phyloP scores from a whole-genome alignment of 2,329 filamentous ascomycete genomes.

The Talaromyces piceae region DNA sequence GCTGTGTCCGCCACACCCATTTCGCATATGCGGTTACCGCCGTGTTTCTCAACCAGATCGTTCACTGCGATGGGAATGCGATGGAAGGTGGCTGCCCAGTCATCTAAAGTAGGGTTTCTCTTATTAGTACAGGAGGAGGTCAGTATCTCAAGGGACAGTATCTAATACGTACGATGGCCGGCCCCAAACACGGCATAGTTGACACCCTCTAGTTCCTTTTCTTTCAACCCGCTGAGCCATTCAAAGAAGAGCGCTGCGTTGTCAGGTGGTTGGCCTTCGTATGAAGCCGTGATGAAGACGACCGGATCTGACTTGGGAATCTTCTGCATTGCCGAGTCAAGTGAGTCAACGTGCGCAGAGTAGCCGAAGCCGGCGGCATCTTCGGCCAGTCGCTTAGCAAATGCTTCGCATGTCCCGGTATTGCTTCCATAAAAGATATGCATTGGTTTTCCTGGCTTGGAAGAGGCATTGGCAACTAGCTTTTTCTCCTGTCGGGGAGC shows the following conservation, averaged over 20 bases:
- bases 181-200: constrained; percentile 65
- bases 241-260: constrained; percentile 62
- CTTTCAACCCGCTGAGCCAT: constrained; percentile 54
- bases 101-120: constrained; percentile 17
- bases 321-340: constrained; percentile 56
- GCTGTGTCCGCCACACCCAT: constrained; percentile 55
- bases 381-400: background rate
- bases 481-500: constrained; percentile 15
- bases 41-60: constrained; percentile 43
- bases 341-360: constrained; percentile 43
- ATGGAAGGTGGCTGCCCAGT: constrained; percentile 56
- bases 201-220: constrained; percentile 47
- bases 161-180: constrained; percentile 45
- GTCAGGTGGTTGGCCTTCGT: constrained; percentile 67
- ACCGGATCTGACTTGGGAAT: constrained; percentile 56
- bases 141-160: background rate
- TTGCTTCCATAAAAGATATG: constrained; percentile 40
- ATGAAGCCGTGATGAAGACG: constrained; percentile 62
- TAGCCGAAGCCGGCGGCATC: constrained; percentile 53
- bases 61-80: constrained; percentile 59
- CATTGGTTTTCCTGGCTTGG: constrained; percentile 39
- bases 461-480: constrained; percentile 2
- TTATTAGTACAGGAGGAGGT: too few relatives aligned
- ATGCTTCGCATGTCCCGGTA: constrained; percentile 4
- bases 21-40: constrained; percentile 42